Evolutionary conservation across 2,329 filamentous ascomycete genomes (phyloP), one percentile per base, ranked within the genome.

Genomic region (Neofusicoccum sp.): DNA sequence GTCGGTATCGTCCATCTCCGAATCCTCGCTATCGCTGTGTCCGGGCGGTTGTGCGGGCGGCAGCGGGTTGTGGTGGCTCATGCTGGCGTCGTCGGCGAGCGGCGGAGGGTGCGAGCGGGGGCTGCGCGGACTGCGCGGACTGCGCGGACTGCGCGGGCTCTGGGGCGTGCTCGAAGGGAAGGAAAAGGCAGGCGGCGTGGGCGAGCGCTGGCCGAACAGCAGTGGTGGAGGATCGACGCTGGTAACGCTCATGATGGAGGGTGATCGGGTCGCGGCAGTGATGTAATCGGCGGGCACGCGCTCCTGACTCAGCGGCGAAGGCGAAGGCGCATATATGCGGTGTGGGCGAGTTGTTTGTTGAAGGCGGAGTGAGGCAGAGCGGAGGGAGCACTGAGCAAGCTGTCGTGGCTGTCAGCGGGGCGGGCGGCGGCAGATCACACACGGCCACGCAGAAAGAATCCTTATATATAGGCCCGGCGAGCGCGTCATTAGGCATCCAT

Each of bases 171-270:
- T 63, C 29, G 70, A 73, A 34, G 71, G 68, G 34, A 72, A 71
- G 45, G 68, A 71, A 64, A 75, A 75, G 52, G 72, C 66, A 37
- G 72, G 72, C 16, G 75, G 71, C 34, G 74, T 69, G 37, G 73
- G 70, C 14, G 70, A 68, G 45, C 62, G 58, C 62, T 74, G 74
- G 66, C 67, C 69, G 67, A 78, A 77, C 64, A 76, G 73, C 56
- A 76, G 67, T 61, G 74, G 72, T 50, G 71, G 72, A 43, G 71
- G 70, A 65, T 78, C 75, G 52, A 76, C 69, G 68, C 70, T 67
- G 41, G 71, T 70, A 68, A 77, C 72, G 66, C 76, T 78, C 76
- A 78, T 78, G 67, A 69, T 65, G 72, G 41, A 61, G 47, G 47
- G 39, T 37, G 37, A 47, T 45, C 37, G 34, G 37, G 47, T 8